Base-by-base conservation (phyloP, 257 asterid genomes). In the Euphrasia confusa region DNA sequence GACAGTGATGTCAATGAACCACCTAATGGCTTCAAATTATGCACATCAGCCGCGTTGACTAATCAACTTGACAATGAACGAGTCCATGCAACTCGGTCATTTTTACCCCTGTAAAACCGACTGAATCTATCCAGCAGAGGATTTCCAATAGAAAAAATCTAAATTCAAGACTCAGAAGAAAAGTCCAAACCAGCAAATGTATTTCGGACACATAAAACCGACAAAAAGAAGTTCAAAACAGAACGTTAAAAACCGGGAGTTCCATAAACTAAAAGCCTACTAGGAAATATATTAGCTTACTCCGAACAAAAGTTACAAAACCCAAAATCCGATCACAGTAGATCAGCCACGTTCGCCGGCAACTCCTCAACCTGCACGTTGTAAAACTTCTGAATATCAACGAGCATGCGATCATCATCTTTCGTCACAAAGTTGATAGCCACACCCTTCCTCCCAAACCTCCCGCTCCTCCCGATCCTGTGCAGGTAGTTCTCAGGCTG, bases 381-480 rank as follows among this genome's bases (percentile, higher is more conserved):
- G 12, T 54, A 54, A 18, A 54, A 54, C 59, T 54, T 54, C 32
- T 54, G 59, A 8, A 54, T 54, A 26, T 54, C 59, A 13, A 54
- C 8, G 7, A 54, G 59, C 59, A 54, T 24, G n/a, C 37, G 59
- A 1, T 54, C 37, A 4, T 54, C 59, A 21, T 54, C 59, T 4
- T 26, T 54, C 2, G 59, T 54, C 7, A 78, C 83, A 50, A 78
- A 78, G 73, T 78, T 78, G 26, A 78, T 78, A 6, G 79, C 82
- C 35, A 73, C 79, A 54, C 79, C 82, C 77, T 74, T 77, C 66
- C 82, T 74, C 56, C 82, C 82, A 53, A 77, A 77, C 13, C 82
- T 65, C 13, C 82, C 82, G 67, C 77, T 77, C 24, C 82, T 61
- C 7, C 79, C 79, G 61, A 77, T 77, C 71, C 82, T 79, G 58